Percentiles rank a stretch among this genome's conserved stretches.
Evolutionary conservation across 352 stramenopile species (phyloP).

Genomic region (Pythium aphanidermatum): DNA sequence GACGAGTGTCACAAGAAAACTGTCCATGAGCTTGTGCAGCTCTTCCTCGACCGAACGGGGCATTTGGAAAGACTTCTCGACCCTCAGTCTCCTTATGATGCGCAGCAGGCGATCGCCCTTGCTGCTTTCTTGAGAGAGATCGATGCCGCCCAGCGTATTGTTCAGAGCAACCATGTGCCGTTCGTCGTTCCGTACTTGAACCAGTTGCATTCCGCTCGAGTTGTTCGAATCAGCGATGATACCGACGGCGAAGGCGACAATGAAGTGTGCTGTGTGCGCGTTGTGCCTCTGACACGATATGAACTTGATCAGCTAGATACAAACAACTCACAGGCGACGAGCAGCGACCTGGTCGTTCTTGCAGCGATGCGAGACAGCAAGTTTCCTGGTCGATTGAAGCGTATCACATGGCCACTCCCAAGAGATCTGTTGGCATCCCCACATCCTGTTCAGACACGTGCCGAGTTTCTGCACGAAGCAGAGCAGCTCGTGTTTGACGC

Average conservation of each 20-base stretch:
- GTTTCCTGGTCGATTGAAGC: constrained; percentile 69
- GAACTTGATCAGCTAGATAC: constrained; percentile 30
- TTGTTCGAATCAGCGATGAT: constrained; percentile 4
- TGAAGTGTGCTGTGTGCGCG: constrained; percentile 21
- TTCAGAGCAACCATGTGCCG: constrained; percentile 44
- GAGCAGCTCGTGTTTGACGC: constrained; percentile 45
- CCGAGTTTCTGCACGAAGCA: constrained; percentile 37
- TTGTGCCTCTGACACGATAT: constrained; percentile 42
- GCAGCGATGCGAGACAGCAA: constrained; percentile 75
- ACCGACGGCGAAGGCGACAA: background rate
- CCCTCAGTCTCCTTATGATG: constrained; percentile 40
- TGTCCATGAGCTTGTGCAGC: constrained; percentile 53
- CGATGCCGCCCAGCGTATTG: constrained; percentile 45
- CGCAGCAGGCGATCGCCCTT: constrained; percentile 50
- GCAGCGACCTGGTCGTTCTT: constrained; percentile 28
- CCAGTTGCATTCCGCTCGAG: constrained; percentile 30
- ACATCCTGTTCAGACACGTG: constrained; percentile 50
- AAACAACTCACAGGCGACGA: background rate
- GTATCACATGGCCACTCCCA: constrained; percentile 54
- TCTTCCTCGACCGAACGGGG: constrained; percentile 43
- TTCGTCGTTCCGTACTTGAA: constrained; percentile 73
- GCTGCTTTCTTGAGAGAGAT: constrained; percentile 66
- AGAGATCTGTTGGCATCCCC: constrained; percentile 42
- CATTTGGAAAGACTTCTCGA: constrained; percentile 20
- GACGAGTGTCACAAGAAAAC: constrained; percentile 24